Percentiles rank a stretch among this genome's conserved stretches.
These are phyloP conservation scores for Tolypocladium nubicola DNA, from an alignment of 2,329 filamentous ascomycete genomes.

Conservation along the genomic window DNA sequence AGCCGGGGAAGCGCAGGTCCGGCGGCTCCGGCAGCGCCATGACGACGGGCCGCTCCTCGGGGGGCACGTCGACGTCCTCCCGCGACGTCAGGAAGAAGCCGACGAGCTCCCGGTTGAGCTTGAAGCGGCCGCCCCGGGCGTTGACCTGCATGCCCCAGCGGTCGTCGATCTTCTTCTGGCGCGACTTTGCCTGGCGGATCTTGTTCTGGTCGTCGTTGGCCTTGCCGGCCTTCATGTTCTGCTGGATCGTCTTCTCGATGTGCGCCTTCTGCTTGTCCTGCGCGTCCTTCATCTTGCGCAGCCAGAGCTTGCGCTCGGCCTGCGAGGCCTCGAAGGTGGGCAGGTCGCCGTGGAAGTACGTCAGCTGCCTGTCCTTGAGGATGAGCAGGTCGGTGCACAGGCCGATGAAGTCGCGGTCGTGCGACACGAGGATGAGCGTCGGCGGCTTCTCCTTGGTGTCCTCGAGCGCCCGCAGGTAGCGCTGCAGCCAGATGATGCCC, in stretches of 20 bases:
- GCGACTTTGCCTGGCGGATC: constrained; percentile 71
- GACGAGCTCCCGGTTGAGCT: constrained; percentile 62
- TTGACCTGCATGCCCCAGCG: constrained; percentile 67
- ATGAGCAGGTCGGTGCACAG: constrained; percentile 70
- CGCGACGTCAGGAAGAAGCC: constrained; percentile 51
- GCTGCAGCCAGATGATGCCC: constrained; percentile 77
- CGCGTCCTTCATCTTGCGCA: constrained; percentile 68
- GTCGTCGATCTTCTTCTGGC: constrained; percentile 77
- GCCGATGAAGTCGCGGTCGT: constrained; percentile 74
- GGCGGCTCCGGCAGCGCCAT: constrained; percentile 51
- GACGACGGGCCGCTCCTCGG: constrained; percentile 46
- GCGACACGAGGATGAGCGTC: constrained; percentile 70
- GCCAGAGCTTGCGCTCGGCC: constrained; percentile 55
- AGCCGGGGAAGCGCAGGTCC: constrained; percentile 64
- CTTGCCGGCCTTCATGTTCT: constrained; percentile 65
- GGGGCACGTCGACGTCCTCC: constrained; percentile 61
- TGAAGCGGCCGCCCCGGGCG: constrained; percentile 64
- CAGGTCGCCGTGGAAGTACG: constrained; percentile 67
- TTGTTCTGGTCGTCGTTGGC: constrained; percentile 76
- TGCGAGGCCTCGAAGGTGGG: constrained; percentile 59
- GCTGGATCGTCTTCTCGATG: constrained; percentile 66
- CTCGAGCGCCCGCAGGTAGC: constrained; percentile 50
- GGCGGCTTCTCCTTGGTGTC: constrained; percentile 37
- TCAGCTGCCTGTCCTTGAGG: constrained; percentile 59
- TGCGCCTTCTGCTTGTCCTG: constrained; percentile 73